Evolutionary conservation across 768 basidiomycete species (phyloP), one percentile per base, ranked within the genome.

Genomic region (Candolleomyces aberdarensis): DNA sequence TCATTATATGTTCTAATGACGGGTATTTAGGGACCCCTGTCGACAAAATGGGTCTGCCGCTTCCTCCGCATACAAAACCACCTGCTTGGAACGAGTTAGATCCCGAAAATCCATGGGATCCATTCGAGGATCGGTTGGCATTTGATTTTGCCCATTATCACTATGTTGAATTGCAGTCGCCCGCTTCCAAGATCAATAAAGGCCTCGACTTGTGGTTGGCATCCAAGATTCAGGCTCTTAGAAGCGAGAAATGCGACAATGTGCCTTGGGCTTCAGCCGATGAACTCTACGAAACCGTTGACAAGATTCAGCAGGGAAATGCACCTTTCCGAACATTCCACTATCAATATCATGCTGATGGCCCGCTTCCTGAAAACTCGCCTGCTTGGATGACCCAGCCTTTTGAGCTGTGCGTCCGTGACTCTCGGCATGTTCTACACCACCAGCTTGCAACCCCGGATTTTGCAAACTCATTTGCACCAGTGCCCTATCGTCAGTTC

Each of bases 401-500:
- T 7, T 72, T 68, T 56, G 68, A 70, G 40, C 62, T 72, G 1
- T 67, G 64, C 58, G 62, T 61, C 0, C 63, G 66, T 5, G 60
- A 72, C 48, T 31, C 63, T 6, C 59, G 59, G 1, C 19, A 7
- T 0, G 48, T 70, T 14, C 22, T 71, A 19, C 58, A 66, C 4
- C 39, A 71, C 36, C 70, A 70, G 59, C 62, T 71, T 3, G 7
- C 55, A 5, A 67, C 59, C 5, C 20, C 60, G 8, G 62, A 67
- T 20, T 68, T 71, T 51, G 36, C 32, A 4, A 53, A 59, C 40
- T 6, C 59, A 4, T 63, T 72, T 48, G 62, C 67, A 54, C 44
- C 56, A 49, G 56, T 60, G 10, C 70, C 72, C 1, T 73, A 70
- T 54, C 64, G 59, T 15, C 64, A 74, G 56, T 72, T 68, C 56